These are phyloP conservation scores for Pichia inconspicua DNA, from an alignment of 1,139 yeast species.

Conservation along the genomic window DNA sequence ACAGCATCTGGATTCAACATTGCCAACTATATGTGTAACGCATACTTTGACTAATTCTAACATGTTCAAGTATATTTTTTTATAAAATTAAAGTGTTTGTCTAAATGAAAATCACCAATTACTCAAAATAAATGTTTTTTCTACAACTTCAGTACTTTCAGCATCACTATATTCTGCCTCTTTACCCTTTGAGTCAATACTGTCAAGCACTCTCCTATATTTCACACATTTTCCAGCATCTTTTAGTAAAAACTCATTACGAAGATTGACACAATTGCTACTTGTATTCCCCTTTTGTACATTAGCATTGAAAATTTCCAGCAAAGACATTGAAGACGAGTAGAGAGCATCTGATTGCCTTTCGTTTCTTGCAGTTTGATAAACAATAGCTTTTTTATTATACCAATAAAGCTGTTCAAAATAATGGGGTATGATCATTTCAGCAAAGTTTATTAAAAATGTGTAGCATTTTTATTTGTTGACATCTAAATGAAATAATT, in stretches of 20 bases:
- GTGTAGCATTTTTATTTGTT: too few relatives aligned
- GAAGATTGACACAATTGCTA: neutral
- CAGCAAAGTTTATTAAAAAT: conserved; percentile 3
- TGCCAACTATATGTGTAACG: conserved; percentile 58
- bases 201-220: too few relatives aligned
- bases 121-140: neutral
- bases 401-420: conserved; percentile 9
- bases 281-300: too few relatives aligned
- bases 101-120: neutral
- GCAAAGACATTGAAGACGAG: neutral
- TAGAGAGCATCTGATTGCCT: neutral
- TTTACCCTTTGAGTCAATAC: neutral
- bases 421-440: neutral
- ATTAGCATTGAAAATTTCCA: neutral
- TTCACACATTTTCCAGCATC: neutral
- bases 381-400: conserved; percentile 8
- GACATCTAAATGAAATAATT: neutral
- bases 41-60: conserved; percentile 43
- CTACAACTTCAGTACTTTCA: neutral
- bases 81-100: too few relatives aligned
- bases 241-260: neutral
- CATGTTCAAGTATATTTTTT: too few relatives aligned
- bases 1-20: conserved; percentile 63
- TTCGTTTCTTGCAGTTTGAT: neutral
- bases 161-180: neutral